phyloP scores from a whole-genome alignment of 768 basidiomycete genomes.

The Russula lepida region DNA sequence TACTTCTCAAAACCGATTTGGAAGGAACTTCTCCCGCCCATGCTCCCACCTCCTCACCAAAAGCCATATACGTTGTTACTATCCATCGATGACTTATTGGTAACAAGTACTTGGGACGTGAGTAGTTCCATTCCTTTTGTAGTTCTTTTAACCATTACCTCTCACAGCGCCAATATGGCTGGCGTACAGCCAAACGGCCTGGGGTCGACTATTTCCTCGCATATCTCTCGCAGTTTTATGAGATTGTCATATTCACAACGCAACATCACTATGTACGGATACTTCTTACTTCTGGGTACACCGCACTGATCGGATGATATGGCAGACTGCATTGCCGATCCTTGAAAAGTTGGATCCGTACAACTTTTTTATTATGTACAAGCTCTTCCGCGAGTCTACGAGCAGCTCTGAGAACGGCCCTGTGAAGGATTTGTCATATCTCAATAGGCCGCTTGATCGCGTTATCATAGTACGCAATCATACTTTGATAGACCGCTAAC shows the following conservation, averaged over 20 bases:
- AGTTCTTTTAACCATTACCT: background rate
- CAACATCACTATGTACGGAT: constrained; percentile 76
- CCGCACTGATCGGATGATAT: background rate
- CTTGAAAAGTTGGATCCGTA: constrained; percentile 93
- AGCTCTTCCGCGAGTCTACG: constrained; percentile 89
- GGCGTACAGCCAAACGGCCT: constrained; percentile 96
- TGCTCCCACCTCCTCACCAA: constrained; percentile 70
- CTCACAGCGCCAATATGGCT: constrained; percentile 77
- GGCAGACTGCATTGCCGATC: constrained; percentile 77
- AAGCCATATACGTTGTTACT: constrained; percentile 89
- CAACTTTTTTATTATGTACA: constrained; percentile 79
- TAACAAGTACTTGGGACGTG: constrained; percentile 94
- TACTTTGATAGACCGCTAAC: constrained; percentile 31
- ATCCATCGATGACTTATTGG: constrained; percentile 85
- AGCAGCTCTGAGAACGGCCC: constrained; percentile 71
- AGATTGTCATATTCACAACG: constrained; percentile 91
- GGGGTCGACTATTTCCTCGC: constrained; percentile 98
- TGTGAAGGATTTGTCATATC: constrained; percentile 93
- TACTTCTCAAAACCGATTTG: constrained; percentile 91
- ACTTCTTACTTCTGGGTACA: constrained; percentile 1
- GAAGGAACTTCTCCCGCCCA: constrained; percentile 85
- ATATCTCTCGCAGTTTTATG: constrained; percentile 96
- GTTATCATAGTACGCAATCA: constrained; percentile 7
- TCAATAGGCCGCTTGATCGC: constrained; percentile 52
- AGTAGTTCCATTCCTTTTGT: constrained; percentile 30